Percentiles rank a stretch among this genome's conserved stretches.
These are phyloP conservation scores for Tolypocladium inflatum DNA, from an alignment of 2,329 filamentous ascomycete genomes.

Conservation along the genomic window DNA sequence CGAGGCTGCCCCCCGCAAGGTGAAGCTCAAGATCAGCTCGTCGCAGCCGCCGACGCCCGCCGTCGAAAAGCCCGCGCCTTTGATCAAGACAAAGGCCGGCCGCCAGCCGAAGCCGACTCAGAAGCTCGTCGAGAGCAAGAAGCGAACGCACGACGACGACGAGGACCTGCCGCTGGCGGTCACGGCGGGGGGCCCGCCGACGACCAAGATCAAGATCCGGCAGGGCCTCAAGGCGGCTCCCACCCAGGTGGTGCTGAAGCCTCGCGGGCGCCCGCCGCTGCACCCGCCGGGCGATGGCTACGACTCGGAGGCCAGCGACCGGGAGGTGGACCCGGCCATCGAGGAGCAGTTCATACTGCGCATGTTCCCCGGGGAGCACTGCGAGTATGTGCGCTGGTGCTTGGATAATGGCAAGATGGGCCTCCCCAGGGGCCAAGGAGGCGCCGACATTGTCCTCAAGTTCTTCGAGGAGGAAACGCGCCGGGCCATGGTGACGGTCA, in stretches of 20 bases:
- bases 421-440: slow-evolving; percentile 49
- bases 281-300: slow-evolving; percentile 80
- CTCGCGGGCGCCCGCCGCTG: slow-evolving; percentile 57
- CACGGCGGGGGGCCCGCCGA: slow-evolving; percentile 3
- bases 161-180: slow-evolving; percentile 30
- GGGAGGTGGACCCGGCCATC: slow-evolving; percentile 76
- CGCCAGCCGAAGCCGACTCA: slow-evolving; percentile 49
- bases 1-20: slow-evolving; percentile 22
- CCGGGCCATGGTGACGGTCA: slow-evolving; percentile 62
- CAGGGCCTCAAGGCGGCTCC: slow-evolving; percentile 25
- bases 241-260: slow-evolving; percentile 41
- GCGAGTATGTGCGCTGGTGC: slow-evolving; percentile 68
- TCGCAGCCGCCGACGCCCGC: slow-evolving; percentile 29
- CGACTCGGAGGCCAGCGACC: slow-evolving; percentile 90
- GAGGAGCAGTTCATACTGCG: slow-evolving; percentile 86
- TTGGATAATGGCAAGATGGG: slow-evolving; percentile 74
- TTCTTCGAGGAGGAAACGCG: slow-evolving; percentile 69
- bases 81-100: slow-evolving; percentile 48
- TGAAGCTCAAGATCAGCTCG: slow-evolving; percentile 32
- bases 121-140: slow-evolving; percentile 49
- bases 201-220: slow-evolving; percentile 46
- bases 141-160: slow-evolving; percentile 48
- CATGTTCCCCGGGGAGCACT: slow-evolving; percentile 78
- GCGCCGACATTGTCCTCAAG: slow-evolving; percentile 70
- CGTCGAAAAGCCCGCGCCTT: slow-evolving; percentile 4